Evolutionary conservation across 2,329 filamentous ascomycete species (phyloP).

Genomic region (Zarea fungicola): DNA sequence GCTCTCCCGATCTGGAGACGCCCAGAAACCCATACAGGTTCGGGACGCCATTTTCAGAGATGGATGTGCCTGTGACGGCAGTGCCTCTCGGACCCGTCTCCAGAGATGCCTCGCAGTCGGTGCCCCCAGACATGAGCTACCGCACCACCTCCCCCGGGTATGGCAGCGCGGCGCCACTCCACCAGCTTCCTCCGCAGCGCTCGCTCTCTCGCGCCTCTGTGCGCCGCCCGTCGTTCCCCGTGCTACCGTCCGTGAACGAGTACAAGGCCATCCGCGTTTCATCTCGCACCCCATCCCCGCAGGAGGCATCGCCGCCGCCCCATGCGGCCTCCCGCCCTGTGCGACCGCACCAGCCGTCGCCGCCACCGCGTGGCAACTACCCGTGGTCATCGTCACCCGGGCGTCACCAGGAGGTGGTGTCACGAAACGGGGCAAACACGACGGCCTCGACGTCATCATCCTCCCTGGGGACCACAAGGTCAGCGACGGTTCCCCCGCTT

Average conservation of each 20-base stretch:
- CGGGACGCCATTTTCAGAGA: constrained; percentile 83
- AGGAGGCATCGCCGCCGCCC: constrained; percentile 31
- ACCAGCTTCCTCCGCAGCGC: constrained; percentile 33
- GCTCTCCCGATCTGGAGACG: constrained; percentile 54
- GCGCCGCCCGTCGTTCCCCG: constrained; percentile 62
- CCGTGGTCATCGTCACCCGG: constrained; percentile 51
- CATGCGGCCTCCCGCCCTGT: constrained; percentile 31
- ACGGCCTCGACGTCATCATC: constrained; percentile 21
- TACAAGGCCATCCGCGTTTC: constrained; percentile 42
- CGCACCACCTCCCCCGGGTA: constrained; percentile 17
- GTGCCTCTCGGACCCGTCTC: constrained; percentile 66
- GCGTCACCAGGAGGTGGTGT: constrained; percentile 41
- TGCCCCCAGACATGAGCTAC: constrained; percentile 90
- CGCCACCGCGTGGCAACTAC: constrained; percentile 51
- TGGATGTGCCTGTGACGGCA: constrained; percentile 79
- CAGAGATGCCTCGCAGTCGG: constrained; percentile 80
- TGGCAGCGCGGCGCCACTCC: constrained; percentile 22
- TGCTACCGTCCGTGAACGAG: constrained; percentile 66
- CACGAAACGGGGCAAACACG: constrained; percentile 25
- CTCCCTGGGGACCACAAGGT: constrained; percentile 16
- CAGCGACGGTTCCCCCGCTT: constrained; percentile 18
- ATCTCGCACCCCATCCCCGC: constrained; percentile 28
- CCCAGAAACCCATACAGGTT: constrained; percentile 62
- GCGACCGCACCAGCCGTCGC: constrained; percentile 27
- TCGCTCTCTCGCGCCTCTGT: constrained; percentile 51